A percentile compares a stretch with the other conserved stretches of the same genome.
Evolutionary conservation across 805 yeast species (phyloP).

Genomic region (Sugiyamaella marilandica): DNA sequence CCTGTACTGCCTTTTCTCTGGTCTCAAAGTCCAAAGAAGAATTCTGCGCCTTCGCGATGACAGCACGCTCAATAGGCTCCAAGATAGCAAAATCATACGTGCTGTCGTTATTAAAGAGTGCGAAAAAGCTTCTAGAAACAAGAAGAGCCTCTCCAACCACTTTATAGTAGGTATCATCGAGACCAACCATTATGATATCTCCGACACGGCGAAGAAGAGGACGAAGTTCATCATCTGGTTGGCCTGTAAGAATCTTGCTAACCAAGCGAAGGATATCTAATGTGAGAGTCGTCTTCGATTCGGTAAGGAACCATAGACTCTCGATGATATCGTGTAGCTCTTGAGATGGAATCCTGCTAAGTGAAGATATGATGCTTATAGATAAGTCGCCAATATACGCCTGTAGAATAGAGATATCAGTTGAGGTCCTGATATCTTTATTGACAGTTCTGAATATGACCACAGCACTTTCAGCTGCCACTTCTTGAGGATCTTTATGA

Average conservation of each 20-base stretch:
- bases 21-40: slow-evolving; percentile 37
- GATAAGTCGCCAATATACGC: slow-evolving; percentile 8
- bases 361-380: slow-evolving; percentile 7
- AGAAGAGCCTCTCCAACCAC: slow-evolving; percentile 34
- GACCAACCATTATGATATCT: slow-evolving; percentile 31
- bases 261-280: slow-evolving; percentile 17
- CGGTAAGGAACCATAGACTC: slow-evolving; percentile 5
- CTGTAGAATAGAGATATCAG: slow-evolving; percentile 8
- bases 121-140: slow-evolving; percentile 26
- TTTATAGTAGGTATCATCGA: slow-evolving; percentile 35
- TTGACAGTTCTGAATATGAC: slow-evolving; percentile 10
- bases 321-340: slow-evolving; percentile 8
- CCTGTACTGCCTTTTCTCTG: slow-evolving; percentile 35
- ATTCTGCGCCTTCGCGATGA: slow-evolving; percentile 33
- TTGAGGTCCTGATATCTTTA: slow-evolving; percentile 13
- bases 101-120: not conserved
- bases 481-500: slow-evolving; percentile 22
- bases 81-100: not conserved
- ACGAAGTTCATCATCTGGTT: slow-evolving; percentile 6
- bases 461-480: slow-evolving; percentile 7
- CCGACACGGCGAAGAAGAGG: slow-evolving; percentile 17
- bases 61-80: slow-evolving; percentile 26
- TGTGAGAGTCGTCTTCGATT: slow-evolving; percentile 12
- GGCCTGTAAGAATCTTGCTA: slow-evolving; percentile 10
- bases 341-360: slow-evolving; percentile 6